A percentile compares a stretch with the other conserved stretches of the same genome.
phyloP scores from a whole-genome alignment of 2,329 filamentous ascomycete genomes.

The Pseudogymnoascus sp. region DNA sequence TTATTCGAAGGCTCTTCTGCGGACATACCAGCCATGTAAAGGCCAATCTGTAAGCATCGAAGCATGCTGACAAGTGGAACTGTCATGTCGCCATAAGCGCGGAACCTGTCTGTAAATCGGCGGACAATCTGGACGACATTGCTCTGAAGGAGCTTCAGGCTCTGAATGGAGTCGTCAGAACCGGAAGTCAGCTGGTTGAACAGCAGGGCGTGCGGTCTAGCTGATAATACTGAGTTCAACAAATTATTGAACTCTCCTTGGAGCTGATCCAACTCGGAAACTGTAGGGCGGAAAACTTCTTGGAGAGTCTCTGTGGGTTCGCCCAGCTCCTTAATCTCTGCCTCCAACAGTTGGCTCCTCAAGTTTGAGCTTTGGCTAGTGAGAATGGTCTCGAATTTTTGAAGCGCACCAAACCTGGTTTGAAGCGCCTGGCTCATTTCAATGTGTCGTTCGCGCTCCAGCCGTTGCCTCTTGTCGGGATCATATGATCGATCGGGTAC shows the following conservation, averaged over 20 bases:
- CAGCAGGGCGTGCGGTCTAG: constrained; percentile 17
- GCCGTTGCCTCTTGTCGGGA: constrained; percentile 58
- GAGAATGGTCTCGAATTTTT: constrained; percentile 57
- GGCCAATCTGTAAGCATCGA: constrained; percentile 67
- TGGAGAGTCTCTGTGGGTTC: constrained; percentile 56
- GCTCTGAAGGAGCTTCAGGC: constrained; percentile 38
- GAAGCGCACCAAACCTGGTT: constrained; percentile 52
- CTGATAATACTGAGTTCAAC: constrained; percentile 40
- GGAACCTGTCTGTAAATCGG: constrained; percentile 63
- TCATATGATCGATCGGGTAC: constrained; percentile 84
- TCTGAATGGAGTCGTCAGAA: constrained; percentile 20
- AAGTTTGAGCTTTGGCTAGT: constrained; percentile 63
- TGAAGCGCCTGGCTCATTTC: constrained; percentile 50
- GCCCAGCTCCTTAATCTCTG: constrained; percentile 58
- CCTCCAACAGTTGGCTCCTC: constrained; percentile 55
- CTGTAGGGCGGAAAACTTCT: constrained; percentile 63
- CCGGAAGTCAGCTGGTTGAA: constrained; percentile 17
- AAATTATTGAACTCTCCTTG: constrained; percentile 80
- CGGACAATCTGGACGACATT: constrained; percentile 63
- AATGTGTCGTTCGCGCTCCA: constrained; percentile 56
- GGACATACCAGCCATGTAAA: constrained; percentile 48
- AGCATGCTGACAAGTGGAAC: constrained; percentile 72
- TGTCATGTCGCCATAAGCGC: constrained; percentile 79
- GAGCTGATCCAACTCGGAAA: constrained; percentile 61
- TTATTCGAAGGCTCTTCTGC: constrained; percentile 12